Percentiles rank a stretch among this genome's conserved stretches.
These are phyloP conservation scores for Rosa multiflora DNA, from an alignment of 306 rosid species.

Conservation along the genomic window DNA sequence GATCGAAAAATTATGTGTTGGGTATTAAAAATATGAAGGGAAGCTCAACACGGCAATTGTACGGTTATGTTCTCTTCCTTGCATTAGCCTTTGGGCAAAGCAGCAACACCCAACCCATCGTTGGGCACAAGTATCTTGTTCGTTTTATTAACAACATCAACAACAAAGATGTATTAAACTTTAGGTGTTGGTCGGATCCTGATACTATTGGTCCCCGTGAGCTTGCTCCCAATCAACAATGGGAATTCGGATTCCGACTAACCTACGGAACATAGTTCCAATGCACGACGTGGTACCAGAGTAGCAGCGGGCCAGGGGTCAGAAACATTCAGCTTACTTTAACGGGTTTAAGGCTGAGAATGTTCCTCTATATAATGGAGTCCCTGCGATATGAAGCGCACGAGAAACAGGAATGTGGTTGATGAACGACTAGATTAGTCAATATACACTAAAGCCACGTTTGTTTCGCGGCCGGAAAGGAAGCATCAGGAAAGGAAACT, in stretches of 20 bases:
- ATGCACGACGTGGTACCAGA: not conserved
- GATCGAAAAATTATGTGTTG: not conserved
- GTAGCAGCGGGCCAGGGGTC: not conserved
- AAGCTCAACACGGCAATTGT: not conserved
- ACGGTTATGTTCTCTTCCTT: not conserved
- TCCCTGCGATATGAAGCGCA: too few species aligned
- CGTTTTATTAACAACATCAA: not conserved
- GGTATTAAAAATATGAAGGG: not conserved
- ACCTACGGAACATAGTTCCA: too few species aligned
- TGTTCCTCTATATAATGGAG: too few species aligned
- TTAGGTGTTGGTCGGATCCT: not conserved
- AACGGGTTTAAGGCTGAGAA: too few species aligned
- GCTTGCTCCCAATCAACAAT: not conserved
- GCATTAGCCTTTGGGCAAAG: not conserved
- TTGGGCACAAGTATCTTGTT: not conserved
- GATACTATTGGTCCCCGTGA: not conserved
- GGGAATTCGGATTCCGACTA: not conserved
- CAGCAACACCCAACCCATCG: too few species aligned
- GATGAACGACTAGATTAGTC: too few species aligned
- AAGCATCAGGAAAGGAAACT: too few species aligned
- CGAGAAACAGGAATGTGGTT: too few species aligned
- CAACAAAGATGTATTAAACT: not conserved
- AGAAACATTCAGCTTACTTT: not conserved
- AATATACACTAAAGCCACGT: too few species aligned
- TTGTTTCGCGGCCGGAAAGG: too few species aligned